Percentiles rank a stretch among this genome's conserved stretches.
Conservation (phyloP, 805 yeast genomes). For the Barnettozyma siamensis region DNA sequence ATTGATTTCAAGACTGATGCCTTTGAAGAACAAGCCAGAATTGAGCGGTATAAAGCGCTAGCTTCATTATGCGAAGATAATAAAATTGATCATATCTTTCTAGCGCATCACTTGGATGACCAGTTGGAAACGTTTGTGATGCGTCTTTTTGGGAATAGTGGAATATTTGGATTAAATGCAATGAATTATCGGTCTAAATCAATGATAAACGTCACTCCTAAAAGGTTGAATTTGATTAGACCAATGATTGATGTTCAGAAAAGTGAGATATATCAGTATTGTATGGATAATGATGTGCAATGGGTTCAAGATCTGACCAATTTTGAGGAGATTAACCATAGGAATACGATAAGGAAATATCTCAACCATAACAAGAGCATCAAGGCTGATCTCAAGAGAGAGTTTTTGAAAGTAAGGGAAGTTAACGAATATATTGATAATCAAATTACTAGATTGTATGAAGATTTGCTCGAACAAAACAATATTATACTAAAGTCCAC, state of each 20-base stretch:
- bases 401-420: constrained; percentile 18
- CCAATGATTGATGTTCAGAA: constrained; percentile 51
- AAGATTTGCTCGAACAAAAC: background rate
- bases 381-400: constrained; percentile 8
- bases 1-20: constrained; percentile 17
- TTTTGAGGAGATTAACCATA: constrained; percentile 39
- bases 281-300: constrained; percentile 31
- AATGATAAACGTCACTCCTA: constrained; percentile 10
- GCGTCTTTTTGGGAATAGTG: constrained; percentile 41
- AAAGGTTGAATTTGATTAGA: constrained; percentile 31
- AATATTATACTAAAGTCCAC: background rate
- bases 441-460: constrained; percentile 9
- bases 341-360: constrained; percentile 49
- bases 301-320: constrained; percentile 79
- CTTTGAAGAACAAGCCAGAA: constrained; percentile 59
- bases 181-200: constrained; percentile 31
- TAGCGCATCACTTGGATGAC: constrained; percentile 71
- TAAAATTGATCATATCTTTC: constrained; percentile 34
- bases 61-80: constrained; percentile 33
- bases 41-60: constrained; percentile 43
- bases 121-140: constrained; percentile 65
- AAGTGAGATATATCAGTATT: constrained; percentile 38
- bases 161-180: constrained; percentile 55
- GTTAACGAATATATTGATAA: constrained; percentile 17
- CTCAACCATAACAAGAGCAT: constrained; percentile 14